Conservation (phyloP, 257 asterid species). For the Solanum sejunctum region DNA sequence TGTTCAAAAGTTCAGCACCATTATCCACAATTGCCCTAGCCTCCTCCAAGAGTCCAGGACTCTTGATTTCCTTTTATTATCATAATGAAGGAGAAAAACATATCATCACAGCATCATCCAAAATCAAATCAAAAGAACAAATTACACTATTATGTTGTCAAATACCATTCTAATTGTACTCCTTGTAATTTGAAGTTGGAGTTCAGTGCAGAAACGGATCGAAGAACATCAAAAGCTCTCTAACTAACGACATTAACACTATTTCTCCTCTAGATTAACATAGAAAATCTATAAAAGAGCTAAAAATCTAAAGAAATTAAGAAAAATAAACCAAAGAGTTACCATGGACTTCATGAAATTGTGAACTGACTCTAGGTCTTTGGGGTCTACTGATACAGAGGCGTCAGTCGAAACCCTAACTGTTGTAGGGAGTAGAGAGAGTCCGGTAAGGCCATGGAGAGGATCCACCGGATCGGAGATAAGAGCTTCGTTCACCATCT, state of each 20-base stretch:
- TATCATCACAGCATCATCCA: neutral
- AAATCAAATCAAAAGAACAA: neutral
- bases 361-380: slow-evolving; percentile 44
- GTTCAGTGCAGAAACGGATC: neutral
- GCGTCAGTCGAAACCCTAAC: slow-evolving; percentile 29
- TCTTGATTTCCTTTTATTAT: slow-evolving; percentile 16
- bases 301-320: neutral
- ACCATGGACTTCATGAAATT: slow-evolving; percentile 53
- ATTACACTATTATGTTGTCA: neutral
- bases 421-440: slow-evolving; percentile 38
- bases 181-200: neutral
- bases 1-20: slow-evolving; percentile 39
- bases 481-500: slow-evolving; percentile 20
- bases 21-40: slow-evolving; percentile 56
- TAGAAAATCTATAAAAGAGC: neutral
- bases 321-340: neutral
- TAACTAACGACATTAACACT: neutral
- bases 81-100: neutral
- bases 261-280: neutral
- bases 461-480: slow-evolving; percentile 36
- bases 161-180: neutral
- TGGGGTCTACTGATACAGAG: slow-evolving; percentile 13
- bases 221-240: neutral
- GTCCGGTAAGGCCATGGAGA: slow-evolving; percentile 32
- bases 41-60: slow-evolving; percentile 58